Evolutionary conservation across 371 early-diverging fungal genomes (phyloP), one percentile per base, ranked within the genome.

Genomic region (Conidiobolus incongruus): DNA sequence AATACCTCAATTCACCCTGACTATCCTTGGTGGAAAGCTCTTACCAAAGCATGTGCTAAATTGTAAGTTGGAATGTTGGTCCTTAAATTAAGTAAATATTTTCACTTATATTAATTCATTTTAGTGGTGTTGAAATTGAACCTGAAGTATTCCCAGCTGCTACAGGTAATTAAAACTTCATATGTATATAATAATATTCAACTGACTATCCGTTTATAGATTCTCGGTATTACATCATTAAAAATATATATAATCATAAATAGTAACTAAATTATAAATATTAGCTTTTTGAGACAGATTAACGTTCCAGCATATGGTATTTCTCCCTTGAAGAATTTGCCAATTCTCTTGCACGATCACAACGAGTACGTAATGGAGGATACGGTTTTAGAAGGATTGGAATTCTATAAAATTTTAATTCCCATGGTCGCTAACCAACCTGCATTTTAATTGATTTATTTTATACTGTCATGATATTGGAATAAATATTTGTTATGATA

Each of bases 121-220:
- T 44, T 32, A 44, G 44, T 34, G 47, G 55, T 22, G 49, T 63
- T 40, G 40, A 55, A 4, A 52, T 75, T 15, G 63, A 65, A 31
- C 64, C 64, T 24, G 81, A 76, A 51, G 72, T 81, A 48, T 83
- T 83, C 61, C 80, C 81, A 7, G 82, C 77, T 17, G 80, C 77
- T 22, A 44, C 44, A 4, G 17, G 23, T 38, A 22, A n/a, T n/a
- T 4, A 7, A 35, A 15, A 19, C 4, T 7, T 15, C 5, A 15
- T 13, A 35, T 35, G 5, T 15, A 35, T 19, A 13, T 6, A 6
- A 31, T 31, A 31, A 8, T 35, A n/a, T 5, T 35, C 15, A 29
- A 40, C 17, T 40, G 13, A n/a, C n/a, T n/a, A n/a, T n/a, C n/a
- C n/a, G n/a, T n/a, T n/a, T n/a, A n/a, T n/a, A n/a, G n/a, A n/a